Base-by-base conservation (phyloP, 371 early-diverging fungal genomes). In the Batkoa obscura region DNA sequence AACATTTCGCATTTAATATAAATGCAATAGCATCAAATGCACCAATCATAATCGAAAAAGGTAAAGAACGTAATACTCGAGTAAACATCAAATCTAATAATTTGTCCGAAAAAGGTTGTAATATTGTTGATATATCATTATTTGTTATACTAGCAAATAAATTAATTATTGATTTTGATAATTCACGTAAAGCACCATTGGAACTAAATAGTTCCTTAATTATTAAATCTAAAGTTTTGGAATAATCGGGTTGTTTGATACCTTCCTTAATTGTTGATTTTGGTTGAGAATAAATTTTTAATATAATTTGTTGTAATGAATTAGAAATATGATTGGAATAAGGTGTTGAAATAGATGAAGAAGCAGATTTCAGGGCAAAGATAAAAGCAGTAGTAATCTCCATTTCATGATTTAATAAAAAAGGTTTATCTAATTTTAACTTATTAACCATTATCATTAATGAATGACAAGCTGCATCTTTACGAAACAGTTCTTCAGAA, bases 1-100 rank as follows among this genome's bases (percentile, higher is more conserved):
- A 81, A 37, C 96, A 94, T 2, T 83, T 74, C n/a, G 96, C 68
- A 0, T 84, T 74, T 55, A 98, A 70, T 56, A 94, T 92, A 66
- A 91, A 97, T 0, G 94, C 94, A 58, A 97, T 88, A 15, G 97
- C 97, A 60, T 97, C 98, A 59, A 94, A 94, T 62, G 93, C 81
- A 6, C 97, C 99, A 32, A 98, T 96, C 66, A 95, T 97, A 84
- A 93, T 87, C 39, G 88, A 79, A 68, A 90, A 85, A 0, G 97
- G 93, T 17, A 97, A 72, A 0, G 96, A 93, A 5, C 98, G 86
- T 57, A 98, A 68, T 2, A 98, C 98, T 63, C 95, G 94, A 36
- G 91, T 80, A 68, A 95, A 97, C 50, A 98, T 98, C 0, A 95
- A 93, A 1, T 72, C 72, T n/a, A 95, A 72, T 9, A 98, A 71